A percentile compares a stretch with the other conserved stretches of the same genome.
Conservation (phyloP, 768 basidiomycete species). For the Phylloporus scabripes region DNA sequence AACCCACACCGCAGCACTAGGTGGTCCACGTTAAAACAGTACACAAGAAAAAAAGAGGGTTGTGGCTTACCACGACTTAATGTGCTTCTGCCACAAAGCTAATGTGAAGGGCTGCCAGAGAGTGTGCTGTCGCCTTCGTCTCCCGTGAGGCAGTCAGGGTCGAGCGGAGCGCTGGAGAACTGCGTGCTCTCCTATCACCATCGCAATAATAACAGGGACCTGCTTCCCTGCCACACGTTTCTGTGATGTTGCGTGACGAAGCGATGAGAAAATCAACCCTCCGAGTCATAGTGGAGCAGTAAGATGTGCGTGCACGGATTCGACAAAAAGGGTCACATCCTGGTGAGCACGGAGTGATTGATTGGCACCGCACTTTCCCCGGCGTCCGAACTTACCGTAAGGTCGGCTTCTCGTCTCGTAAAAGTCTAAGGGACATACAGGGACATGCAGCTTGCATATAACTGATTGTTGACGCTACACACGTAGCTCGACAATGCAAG, state of each 20-base stretch:
- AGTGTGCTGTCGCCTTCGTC: not conserved
- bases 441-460: constrained; percentile 2
- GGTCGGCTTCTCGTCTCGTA: constrained; percentile 8
- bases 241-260: not conserved
- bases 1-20: not conserved
- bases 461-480: not conserved
- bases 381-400: constrained; percentile 5
- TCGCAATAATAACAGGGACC: constrained; percentile 2
- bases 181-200: not conserved
- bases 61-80: not conserved
- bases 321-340: not conserved
- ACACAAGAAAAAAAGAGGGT: constrained; percentile 2
- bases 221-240: not conserved
- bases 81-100: constrained; percentile 13
- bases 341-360: constrained; percentile 1
- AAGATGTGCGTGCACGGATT: not conserved
- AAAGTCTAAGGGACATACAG: not conserved
- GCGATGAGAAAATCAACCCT: not conserved
- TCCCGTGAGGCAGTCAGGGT: constrained; percentile 13
- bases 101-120: constrained; percentile 10
- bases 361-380: not conserved
- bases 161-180: not conserved
- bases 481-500: not conserved
- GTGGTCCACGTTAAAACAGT: not conserved
- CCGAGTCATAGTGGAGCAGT: not conserved